Base-by-base conservation (phyloP, 257 asterid species). In the Craterostigma plantagineum region DNA sequence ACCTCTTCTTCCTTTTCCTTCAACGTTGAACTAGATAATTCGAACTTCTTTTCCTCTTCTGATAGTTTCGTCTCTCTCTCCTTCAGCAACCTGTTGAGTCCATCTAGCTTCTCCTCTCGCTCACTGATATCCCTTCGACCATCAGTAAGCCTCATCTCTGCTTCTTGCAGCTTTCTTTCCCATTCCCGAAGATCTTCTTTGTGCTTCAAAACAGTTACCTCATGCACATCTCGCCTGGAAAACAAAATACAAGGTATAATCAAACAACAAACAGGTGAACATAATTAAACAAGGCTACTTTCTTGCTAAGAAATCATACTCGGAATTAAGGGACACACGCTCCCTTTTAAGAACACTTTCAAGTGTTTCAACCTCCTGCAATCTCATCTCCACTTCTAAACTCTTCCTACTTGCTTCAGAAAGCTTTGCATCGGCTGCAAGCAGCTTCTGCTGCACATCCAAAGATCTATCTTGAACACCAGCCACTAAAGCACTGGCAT, bases 91-190 rank as follows among this genome's bases (percentile, higher is more conserved):
- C 65, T 63, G 49, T 76, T 65, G 41, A 50, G 33, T 58, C 52
- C 81, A 37, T 58, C 65, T 16, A 58, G 63, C 54, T 61, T 78
- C 52, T 78, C 93, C 71, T 86, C 94, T 70, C 74, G 73, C 68
- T 86, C 92, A 49, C 67, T 64, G 60, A 81, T 45, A 16, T 50
- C 49, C 63, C 92, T 73, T 60, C 87, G 71, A 38, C 60, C 62
- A 55, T 76, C 82, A 53, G 75, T 68, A 33, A 75, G 65, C 63
- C 72, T 78, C 69, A 78, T 84, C 69, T 86, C 94, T 38, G 71
- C 79, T 69, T 78, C 94, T 62, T 78, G 97, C 56, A 86, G 70
- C 63, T 73, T 78, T 52, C 60, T 71, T 60, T 81, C 94, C 94
- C 92, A 75, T 53, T 59, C 76, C 45, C 36, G 58, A 57, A 81